Conservation (phyloP, 2,329 filamentous ascomycete species). For the Tricladium varicosporioides region DNA sequence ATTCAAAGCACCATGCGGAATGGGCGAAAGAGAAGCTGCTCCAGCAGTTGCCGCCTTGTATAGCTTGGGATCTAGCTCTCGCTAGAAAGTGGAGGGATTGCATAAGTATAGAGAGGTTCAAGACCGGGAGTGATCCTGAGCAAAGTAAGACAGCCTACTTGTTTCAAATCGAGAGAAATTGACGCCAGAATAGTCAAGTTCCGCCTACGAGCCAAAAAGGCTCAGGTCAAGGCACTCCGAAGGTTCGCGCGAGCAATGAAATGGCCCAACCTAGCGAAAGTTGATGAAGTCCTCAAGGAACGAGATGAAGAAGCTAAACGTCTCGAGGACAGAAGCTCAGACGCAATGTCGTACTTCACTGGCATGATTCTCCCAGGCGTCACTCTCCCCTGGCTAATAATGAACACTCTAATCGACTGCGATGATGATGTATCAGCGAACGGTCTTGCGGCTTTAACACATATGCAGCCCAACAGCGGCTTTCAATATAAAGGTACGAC, state of each 20-base stretch:
- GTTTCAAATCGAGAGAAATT: constrained; percentile 28
- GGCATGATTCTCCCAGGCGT: constrained; percentile 70
- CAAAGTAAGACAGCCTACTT: constrained; percentile 40
- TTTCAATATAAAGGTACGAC: constrained; percentile 78
- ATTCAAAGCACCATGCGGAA: constrained; percentile 58
- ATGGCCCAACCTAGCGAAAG: constrained; percentile 70
- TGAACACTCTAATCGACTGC: constrained; percentile 75
- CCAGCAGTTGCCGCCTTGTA: constrained; percentile 63
- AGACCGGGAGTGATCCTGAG: constrained; percentile 47
- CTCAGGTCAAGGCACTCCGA: constrained; percentile 66
- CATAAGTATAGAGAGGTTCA: constrained; percentile 62
- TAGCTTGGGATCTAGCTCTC: constrained; percentile 72
- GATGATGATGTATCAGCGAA: constrained; percentile 67
- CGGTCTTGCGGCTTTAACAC: constrained; percentile 63
- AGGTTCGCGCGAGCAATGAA: constrained; percentile 71
- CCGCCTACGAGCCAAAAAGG: constrained; percentile 61
- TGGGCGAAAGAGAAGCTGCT: constrained; percentile 64
- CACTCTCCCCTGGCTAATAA: constrained; percentile 70
- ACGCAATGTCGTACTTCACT: constrained; percentile 76
- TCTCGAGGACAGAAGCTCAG: constrained; percentile 61
- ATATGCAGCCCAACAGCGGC: constrained; percentile 66
- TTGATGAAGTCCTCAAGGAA: constrained; percentile 60
- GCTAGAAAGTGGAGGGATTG: constrained; percentile 71
- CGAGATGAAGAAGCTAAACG: constrained; percentile 49
- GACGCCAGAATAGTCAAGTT: constrained; percentile 49